Evolutionary conservation across 306 rosid genomes (phyloP).

Genomic region (Inga laurina): DNA sequence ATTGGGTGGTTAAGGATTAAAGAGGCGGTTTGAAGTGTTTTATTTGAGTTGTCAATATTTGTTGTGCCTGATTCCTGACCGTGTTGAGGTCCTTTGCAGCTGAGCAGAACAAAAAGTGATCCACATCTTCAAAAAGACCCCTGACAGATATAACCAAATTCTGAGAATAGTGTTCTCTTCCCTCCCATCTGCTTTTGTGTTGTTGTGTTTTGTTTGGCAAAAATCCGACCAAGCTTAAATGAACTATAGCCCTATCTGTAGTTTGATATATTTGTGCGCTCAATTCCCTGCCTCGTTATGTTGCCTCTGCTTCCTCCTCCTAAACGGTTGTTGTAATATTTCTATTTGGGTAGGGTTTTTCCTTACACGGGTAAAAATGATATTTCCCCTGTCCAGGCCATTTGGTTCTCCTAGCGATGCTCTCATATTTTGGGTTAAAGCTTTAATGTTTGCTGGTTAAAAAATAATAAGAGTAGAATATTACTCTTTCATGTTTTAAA

Average conservation of each 20-base stretch:
- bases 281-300: background rate
- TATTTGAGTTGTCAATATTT: conserved; percentile 32
- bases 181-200: background rate
- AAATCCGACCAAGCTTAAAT: conserved; percentile 10
- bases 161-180: background rate
- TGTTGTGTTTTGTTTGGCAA: conserved; percentile 16
- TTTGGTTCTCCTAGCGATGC: no score
- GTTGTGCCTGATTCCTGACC: conserved; percentile 49
- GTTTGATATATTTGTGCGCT: conserved; percentile 13
- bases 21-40: conserved; percentile 10
- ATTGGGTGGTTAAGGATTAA: background rate
- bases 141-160: conserved; percentile 29
- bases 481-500: no score
- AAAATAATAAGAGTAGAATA: no score
- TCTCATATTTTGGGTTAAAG: no score
- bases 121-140: conserved; percentile 40
- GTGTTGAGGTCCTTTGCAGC: conserved; percentile 51
- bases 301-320: background rate
- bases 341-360: background rate
- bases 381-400: no score
- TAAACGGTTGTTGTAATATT: background rate
- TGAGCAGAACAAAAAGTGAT: conserved; percentile 46
- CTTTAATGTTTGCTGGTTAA: no score
- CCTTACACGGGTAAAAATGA: no score
- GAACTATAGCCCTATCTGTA: conserved; percentile 12